phyloP scores from a whole-genome alignment of 306 rosid species.

The Heteromeles arbutifolia region DNA sequence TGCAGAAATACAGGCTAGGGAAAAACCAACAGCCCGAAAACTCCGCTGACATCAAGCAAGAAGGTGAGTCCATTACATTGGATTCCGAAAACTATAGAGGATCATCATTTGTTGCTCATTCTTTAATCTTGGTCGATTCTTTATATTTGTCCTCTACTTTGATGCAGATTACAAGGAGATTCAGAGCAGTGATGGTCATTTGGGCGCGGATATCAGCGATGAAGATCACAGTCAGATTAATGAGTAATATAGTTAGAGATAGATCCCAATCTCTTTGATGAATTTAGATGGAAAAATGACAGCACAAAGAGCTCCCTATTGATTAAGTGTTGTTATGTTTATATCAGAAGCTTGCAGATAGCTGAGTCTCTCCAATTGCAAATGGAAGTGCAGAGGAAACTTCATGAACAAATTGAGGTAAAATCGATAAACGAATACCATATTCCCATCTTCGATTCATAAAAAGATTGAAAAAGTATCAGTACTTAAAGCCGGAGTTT shows the following conservation, averaged over 20 bases:
- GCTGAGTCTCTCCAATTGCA: slow-evolving; percentile 77
- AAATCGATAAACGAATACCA: slow-evolving; percentile 1
- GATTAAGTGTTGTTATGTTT: slow-evolving; percentile 25
- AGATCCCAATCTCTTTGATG: slow-evolving; percentile 23
- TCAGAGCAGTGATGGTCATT: slow-evolving; percentile 47
- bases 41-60: slow-evolving; percentile 43
- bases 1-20: slow-evolving; percentile 85
- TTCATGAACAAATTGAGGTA: slow-evolving; percentile 86
- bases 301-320: slow-evolving; percentile 19
- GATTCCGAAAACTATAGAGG: not conserved
- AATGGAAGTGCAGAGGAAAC: slow-evolving; percentile 72
- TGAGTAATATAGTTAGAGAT: slow-evolving; percentile 59
- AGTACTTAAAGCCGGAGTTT: not conserved
- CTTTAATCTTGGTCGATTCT: not conserved
- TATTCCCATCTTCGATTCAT: not conserved
- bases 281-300: slow-evolving; percentile 15
- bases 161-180: slow-evolving; percentile 47
- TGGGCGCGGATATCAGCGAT: too few relatives aligned
- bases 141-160: slow-evolving; percentile 2
- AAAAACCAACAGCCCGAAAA: slow-evolving; percentile 61
- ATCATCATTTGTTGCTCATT: not conserved
- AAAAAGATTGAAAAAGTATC: not conserved
- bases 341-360: slow-evolving; percentile 52
- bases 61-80: slow-evolving; percentile 42
- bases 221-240: slow-evolving; percentile 37